Conservation (phyloP, 441 rosid species). For the Jatropha multifida region DNA sequence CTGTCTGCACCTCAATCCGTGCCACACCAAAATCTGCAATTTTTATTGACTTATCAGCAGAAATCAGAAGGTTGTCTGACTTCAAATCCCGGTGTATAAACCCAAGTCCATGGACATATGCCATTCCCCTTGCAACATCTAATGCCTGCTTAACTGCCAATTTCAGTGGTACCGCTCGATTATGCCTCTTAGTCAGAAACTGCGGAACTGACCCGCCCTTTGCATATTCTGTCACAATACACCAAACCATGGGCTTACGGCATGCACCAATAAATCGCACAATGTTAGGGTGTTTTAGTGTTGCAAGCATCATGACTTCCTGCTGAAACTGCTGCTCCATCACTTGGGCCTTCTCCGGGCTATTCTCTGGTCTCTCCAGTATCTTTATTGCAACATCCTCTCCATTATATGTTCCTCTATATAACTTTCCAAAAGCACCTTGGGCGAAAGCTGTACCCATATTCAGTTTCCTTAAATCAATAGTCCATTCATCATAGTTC, state of each 20-base stretch:
- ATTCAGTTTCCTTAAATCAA: slow-evolving; percentile 81
- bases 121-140: slow-evolving; percentile 98
- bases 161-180: slow-evolving; percentile 78
- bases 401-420: slow-evolving; percentile 88
- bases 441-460: slow-evolving; percentile 95
- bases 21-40: slow-evolving; percentile 99
- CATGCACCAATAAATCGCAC: slow-evolving; percentile 92
- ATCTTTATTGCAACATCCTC: slow-evolving; percentile 93
- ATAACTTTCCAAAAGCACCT: slow-evolving; percentile 95
- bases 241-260: slow-evolving; percentile 88
- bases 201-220: slow-evolving; percentile 96
- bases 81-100: slow-evolving; percentile 89
- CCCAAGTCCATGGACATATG: slow-evolving; percentile 77
- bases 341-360: slow-evolving; percentile 66
- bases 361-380: slow-evolving; percentile 77
- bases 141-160: slow-evolving; percentile 92
- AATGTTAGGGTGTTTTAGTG: slow-evolving; percentile 80
- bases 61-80: slow-evolving; percentile 88
- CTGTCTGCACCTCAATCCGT: slow-evolving; percentile 94
- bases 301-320: slow-evolving; percentile 93
- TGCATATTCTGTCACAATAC: slow-evolving; percentile 94
- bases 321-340: slow-evolving; percentile 98
- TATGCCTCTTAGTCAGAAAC: slow-evolving; percentile 73
- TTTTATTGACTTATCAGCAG: slow-evolving; percentile 88
- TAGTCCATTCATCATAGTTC: slow-evolving; percentile 88